Evolutionary conservation across 1,139 yeast species (phyloP), one percentile per base, ranked within the genome.

Genomic region (Candida pseudoviswanathii): DNA sequence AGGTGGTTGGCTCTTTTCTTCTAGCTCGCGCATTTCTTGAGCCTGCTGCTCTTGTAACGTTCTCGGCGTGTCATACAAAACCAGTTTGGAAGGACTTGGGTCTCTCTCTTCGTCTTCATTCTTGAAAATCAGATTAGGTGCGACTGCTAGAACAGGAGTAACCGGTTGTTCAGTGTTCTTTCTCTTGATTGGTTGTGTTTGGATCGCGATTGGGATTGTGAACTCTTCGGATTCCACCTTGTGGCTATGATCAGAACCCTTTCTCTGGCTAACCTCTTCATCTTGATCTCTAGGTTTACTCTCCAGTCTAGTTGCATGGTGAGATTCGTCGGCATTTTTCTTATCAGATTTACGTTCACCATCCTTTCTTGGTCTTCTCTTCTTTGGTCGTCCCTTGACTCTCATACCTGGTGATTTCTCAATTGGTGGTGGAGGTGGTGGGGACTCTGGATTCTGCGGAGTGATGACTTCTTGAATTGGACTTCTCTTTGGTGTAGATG

Each of bases 361-460:
- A 22, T 36, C 41, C 27, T 43, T 43, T 27, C 30, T 30, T 8
- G 38, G 8, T 34, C 41, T 48, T 31, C 32, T 50, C 39, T 48
- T 50, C 36, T 46, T 51, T 11, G 50, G 45, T 37, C 50, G 38
- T 8, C 54, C 52, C 42, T 51, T 54, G 11, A 50, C 54, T 45
- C 46, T 47, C 52, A 53, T 50, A 42, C 47, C 47, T n/a, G 55
- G 53, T 24, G 58, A 51, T 32, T 54, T 54, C 24, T 51, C 57
- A 49, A 54, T 49, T 41, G 58, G 58, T 27, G 58, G 56, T 16
- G 56, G 56, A 10, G 56, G 56, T 21, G 51, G 46, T n/a, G 50
- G 43, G 26, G 47, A 41, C 2, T 40, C 43, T 33, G 24, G 30
- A 11, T 29, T 30, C 6, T 45, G 30, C 5, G 48, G 42, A 16